Conservation (phyloP, 257 asterid species). For the Hygrophila difformis region DNA sequence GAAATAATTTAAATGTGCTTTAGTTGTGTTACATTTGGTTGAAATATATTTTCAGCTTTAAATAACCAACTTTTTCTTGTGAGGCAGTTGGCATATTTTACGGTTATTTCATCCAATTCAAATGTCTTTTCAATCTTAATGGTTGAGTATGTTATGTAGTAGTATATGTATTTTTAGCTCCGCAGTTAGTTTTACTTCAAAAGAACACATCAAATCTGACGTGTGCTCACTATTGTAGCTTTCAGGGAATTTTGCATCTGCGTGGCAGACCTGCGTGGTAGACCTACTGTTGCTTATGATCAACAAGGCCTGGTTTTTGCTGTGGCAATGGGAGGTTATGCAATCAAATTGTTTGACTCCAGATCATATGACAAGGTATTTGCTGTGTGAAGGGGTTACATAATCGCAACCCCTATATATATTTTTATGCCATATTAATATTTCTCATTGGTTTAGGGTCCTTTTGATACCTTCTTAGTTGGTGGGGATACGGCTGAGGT, state of each 20-base stretch:
- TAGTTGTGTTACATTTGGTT: conserved; percentile 6
- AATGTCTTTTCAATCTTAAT: too few relatives aligned
- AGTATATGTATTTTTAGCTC: too few relatives aligned
- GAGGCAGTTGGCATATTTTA: neutral
- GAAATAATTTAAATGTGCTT: neutral
- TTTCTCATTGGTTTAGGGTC: conserved; percentile 50
- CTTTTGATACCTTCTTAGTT: conserved; percentile 90
- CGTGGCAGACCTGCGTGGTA: conserved; percentile 96
- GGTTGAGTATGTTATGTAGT: too few relatives aligned
- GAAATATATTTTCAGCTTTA: neutral
- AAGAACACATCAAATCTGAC: conserved; percentile 30
- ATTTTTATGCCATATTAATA: neutral
- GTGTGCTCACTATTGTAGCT: conserved; percentile 56
- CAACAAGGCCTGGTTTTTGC: conserved; percentile 98
- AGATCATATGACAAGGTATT: conserved; percentile 87
- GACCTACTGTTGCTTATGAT: conserved; percentile 95
- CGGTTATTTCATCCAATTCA: neutral
- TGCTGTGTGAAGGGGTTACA: conserved; percentile 7
- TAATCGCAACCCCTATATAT: conserved; percentile 3
- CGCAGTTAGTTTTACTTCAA: conserved; percentile 12
- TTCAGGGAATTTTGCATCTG: conserved; percentile 82
- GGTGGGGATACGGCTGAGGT: conserved; percentile 98
- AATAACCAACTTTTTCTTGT: conserved; percentile 1
- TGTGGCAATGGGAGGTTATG: conserved; percentile 98
- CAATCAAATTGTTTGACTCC: conserved; percentile 82